Evolutionary conservation across 1,284 basidiomycete species (phyloP), one percentile per base, ranked within the genome.

Genomic region (Puccinia polysora): DNA sequence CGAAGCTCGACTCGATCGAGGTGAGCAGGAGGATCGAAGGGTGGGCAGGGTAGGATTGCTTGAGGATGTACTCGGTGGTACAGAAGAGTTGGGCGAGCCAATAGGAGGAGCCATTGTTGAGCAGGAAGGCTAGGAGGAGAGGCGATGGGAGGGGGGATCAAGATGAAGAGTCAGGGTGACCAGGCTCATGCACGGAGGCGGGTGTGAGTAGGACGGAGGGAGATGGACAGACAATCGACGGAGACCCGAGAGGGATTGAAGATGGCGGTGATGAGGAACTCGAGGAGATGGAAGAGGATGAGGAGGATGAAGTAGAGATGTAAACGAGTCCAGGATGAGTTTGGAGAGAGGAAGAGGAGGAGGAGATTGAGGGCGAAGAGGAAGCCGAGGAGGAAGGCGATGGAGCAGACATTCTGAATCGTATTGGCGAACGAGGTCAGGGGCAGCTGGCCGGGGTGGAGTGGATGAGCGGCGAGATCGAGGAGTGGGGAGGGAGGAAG

Each of bases 251-350:
- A 45, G 50, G 58, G 69, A 40, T 71, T 71, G 34, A 59, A 71
- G 50, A 55, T 63, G 8, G 69, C 69, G 32, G 69, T 71, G n/a
- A 50, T 59, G 40, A 71, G 38, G 36, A 71, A 71, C 50, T 71
- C 69, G 36, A 63, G 28, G 23, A 71, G 40, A 63, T 71, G 69
- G 20, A 71, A 71, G 23, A 55, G 12, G 34, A 40, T 15, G 28
- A 71, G 49, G 4, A 34, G 12, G n/a, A 71, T 8, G 14, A 40
- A n/a, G 30, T 71, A 63, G 30, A 63, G 2, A 23, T 63, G 38
- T 20, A 55, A 53, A 20, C 43, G 40, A 50, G 36, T 34, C 62
- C 62, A 49, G 2, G 30, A 20, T 23, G 5, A 30, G n/a, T 58
- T 23, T 12, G 10, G 36, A 59, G 7, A 10, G 23, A 18, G 25